Percentiles rank a stretch among this genome's conserved stretches.
These are phyloP conservation scores for Aspergillus baeticus DNA, from an alignment of 495 filamentous ascomycete genomes.

Conservation along the genomic window DNA sequence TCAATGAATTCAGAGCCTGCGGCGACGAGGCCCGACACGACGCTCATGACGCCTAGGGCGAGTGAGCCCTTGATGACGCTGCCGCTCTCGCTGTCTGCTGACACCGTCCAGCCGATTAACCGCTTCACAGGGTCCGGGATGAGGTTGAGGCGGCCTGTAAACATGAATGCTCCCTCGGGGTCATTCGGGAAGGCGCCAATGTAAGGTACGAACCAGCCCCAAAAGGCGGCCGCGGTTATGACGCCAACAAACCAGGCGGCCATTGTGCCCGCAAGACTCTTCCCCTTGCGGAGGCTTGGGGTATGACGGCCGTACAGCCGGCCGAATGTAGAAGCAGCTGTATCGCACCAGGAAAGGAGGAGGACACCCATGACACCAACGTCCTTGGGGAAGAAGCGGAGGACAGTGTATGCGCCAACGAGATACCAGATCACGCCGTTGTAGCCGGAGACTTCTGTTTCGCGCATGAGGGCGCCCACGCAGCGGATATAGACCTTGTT, in stretches of 20 bases:
- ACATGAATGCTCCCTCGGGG: constrained; percentile 72
- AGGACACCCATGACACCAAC: constrained; percentile 86
- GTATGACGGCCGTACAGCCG: constrained; percentile 86
- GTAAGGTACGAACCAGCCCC: constrained; percentile 77
- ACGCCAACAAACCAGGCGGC: constrained; percentile 82
- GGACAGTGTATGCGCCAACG: constrained; percentile 79
- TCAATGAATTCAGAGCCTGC: constrained; percentile 88
- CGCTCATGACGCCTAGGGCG: constrained; percentile 81
- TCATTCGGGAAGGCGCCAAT: constrained; percentile 65
- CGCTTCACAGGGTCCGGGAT: constrained; percentile 52
- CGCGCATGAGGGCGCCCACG: constrained; percentile 90
- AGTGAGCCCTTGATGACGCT: constrained; percentile 59
- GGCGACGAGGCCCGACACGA: constrained; percentile 84
- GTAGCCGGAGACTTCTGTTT: constrained; percentile 86
- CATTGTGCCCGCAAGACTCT: constrained; percentile 84
- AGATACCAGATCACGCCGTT: constrained; percentile 98
- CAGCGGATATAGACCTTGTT: constrained; percentile 85
- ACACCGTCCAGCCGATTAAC: constrained; percentile 42
- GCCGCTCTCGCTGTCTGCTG: constrained; percentile 17
- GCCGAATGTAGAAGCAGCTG: constrained; percentile 90
- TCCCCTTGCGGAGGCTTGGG: constrained; percentile 76
- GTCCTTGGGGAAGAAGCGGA: constrained; percentile 90
- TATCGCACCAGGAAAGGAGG: constrained; percentile 96
- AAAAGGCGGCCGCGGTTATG: constrained; percentile 77
- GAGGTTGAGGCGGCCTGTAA: constrained; percentile 68